Evolutionary conservation across 1,139 yeast species (phyloP).

Genomic region (Yamadazyma blattariae): DNA sequence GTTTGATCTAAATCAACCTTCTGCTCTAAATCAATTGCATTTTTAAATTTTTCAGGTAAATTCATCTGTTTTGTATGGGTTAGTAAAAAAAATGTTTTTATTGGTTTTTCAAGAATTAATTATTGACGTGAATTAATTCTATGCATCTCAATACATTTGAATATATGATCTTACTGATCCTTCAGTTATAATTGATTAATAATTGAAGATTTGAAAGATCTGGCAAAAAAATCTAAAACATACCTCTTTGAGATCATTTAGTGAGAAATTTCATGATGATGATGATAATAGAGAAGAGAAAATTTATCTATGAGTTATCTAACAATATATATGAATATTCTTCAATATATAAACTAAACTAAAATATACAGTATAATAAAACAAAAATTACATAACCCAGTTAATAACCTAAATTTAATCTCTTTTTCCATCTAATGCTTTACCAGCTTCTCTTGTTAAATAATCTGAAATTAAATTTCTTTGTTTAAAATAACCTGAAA

Average conservation of each 20-base stretch:
- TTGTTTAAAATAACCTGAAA: constrained; percentile 46
- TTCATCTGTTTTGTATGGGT: constrained; percentile 3
- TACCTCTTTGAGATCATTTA: no score
- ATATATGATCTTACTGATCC: constrained; percentile 12
- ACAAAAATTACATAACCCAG: no score
- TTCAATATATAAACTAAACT: no score
- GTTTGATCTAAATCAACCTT: constrained; percentile 58
- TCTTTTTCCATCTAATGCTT: constrained; percentile 25
- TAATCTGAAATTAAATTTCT: constrained; percentile 36
- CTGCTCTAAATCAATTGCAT: constrained; percentile 56
- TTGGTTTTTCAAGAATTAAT: constrained; percentile 27
- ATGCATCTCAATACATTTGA: constrained; percentile 15
- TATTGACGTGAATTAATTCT: constrained; percentile 5
- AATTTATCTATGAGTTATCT: no score
- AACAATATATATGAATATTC: no score
- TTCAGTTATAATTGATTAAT: constrained; percentile 11
- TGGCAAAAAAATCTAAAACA: constrained; percentile 2
- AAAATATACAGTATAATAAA: no score
- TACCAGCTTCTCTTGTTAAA: constrained; percentile 31
- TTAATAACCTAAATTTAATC: neutral
- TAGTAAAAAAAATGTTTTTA: constrained; percentile 17
- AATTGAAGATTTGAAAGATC: constrained; percentile 5
- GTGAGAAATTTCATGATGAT: neutral
- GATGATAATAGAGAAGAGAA: no score
- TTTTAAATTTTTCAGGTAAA: constrained; percentile 44